Conservation (phyloP, 345 rosid genomes). For the Citrus medica region DNA sequence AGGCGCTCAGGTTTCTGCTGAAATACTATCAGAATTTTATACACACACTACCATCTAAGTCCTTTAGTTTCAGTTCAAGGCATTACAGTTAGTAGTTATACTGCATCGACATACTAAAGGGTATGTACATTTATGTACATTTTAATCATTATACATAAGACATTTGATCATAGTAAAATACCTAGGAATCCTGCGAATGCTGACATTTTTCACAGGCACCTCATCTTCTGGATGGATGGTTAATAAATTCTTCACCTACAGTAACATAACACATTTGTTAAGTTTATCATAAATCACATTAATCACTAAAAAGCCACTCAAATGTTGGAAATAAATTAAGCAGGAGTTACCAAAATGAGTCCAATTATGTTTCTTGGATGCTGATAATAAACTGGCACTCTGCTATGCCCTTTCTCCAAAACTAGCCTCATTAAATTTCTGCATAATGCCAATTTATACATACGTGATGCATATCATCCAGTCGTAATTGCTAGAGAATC, state of each 20-base stretch:
- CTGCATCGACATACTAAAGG: neutral
- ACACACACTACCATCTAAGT: neutral
- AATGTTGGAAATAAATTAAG: neutral
- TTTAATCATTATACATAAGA: neutral
- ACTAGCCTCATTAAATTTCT: slow-evolving; percentile 53
- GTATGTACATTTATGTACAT: neutral
- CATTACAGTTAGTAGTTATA: neutral
- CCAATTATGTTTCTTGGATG: slow-evolving; percentile 60
- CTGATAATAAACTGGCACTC: slow-evolving; percentile 64
- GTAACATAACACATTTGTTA: neutral
- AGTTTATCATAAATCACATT: neutral
- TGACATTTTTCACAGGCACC: slow-evolving; percentile 51
- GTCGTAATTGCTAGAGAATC: neutral
- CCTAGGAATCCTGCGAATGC: slow-evolving; percentile 65
- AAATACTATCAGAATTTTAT: neutral
- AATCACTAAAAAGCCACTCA: neutral
- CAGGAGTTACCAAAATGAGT: slow-evolving; percentile 43
- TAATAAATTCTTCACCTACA: slow-evolving; percentile 57
- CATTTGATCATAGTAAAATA: slow-evolving; percentile 6
- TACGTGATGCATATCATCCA: neutral
- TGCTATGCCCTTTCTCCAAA: slow-evolving; percentile 70
- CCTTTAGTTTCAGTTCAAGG: neutral
- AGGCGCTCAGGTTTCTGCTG: neutral
- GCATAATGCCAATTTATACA: slow-evolving; percentile 5
- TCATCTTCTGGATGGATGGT: slow-evolving; percentile 52